phyloP scores from a whole-genome alignment of 2,329 filamentous ascomycete genomes.

The Ceratocystis albifundus region DNA sequence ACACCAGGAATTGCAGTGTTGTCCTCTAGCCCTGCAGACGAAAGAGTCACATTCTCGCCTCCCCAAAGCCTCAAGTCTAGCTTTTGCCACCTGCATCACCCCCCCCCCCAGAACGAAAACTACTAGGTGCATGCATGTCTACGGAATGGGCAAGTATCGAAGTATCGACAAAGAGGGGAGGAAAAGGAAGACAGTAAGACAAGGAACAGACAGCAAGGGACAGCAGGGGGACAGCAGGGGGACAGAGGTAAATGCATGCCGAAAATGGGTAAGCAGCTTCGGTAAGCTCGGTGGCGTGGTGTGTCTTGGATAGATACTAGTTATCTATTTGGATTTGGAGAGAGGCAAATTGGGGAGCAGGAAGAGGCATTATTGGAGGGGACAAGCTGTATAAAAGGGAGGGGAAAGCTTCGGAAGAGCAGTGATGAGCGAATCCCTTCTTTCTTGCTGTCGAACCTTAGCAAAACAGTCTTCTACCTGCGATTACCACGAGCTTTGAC shows the following conservation, averaged over 20 bases:
- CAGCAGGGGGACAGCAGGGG: too few species aligned
- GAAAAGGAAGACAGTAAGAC: neutral
- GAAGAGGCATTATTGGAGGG: neutral
- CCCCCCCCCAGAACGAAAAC: too few species aligned
- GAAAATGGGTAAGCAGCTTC: neutral
- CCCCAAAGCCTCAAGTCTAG: too few species aligned
- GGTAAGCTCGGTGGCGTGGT: neutral
- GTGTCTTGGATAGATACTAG: neutral
- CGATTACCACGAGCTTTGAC: neutral
- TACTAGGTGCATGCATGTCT: neutral
- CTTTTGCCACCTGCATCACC: too few species aligned
- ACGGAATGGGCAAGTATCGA: constrained; percentile 8
- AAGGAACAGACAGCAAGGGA: too few species aligned
- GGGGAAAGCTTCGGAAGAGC: neutral
- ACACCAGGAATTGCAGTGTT: too few species aligned
- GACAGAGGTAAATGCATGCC: neutral
- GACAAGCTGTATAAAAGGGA: neutral
- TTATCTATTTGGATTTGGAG: constrained; percentile 9
- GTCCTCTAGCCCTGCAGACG: neutral
- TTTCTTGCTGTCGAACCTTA: too few species aligned
- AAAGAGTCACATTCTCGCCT: neutral
- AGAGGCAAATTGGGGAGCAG: neutral
- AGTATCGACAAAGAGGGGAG: neutral
- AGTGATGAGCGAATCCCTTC: too few species aligned
- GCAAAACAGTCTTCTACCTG: neutral